Conservation (phyloP, 1,284 basidiomycete species). For the Cryptococcus depauperatus region DNA sequence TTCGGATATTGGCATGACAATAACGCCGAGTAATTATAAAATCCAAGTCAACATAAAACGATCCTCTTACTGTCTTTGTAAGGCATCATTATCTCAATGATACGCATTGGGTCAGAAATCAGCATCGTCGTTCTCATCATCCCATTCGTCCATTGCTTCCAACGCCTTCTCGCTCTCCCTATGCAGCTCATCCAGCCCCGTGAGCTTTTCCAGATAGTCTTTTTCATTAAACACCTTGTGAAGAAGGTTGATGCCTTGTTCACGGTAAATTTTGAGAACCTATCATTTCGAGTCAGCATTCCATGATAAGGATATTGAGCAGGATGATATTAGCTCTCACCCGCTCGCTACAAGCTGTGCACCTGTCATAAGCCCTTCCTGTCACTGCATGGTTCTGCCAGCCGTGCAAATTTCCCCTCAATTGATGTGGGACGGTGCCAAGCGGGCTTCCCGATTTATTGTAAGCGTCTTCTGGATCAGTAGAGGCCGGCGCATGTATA, state of each 20-base stretch:
- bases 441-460: slow-evolving; percentile 48
- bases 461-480: slow-evolving; percentile 52
- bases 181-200: slow-evolving; percentile 76
- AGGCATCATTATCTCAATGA: too few relatives aligned
- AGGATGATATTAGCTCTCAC: slow-evolving; percentile 54
- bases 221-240: slow-evolving; percentile 74
- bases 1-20: too few relatives aligned
- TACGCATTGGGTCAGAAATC: too few relatives aligned
- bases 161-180: slow-evolving; percentile 55
- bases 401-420: slow-evolving; percentile 78
- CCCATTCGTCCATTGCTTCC: background rate
- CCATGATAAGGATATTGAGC: slow-evolving; percentile 1
- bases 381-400: slow-evolving; percentile 77
- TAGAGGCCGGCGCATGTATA: slow-evolving; percentile 50
- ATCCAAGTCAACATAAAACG: too few relatives aligned
- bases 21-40: too few relatives aligned
- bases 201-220: slow-evolving; percentile 70
- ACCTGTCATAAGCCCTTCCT: slow-evolving; percentile 76
- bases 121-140: background rate
- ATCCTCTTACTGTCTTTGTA: too few relatives aligned
- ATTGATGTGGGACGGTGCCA: slow-evolving; percentile 85
- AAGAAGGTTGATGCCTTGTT: slow-evolving; percentile 69
- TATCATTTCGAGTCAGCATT: slow-evolving; percentile 32
- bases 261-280: slow-evolving; percentile 69
- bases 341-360: slow-evolving; percentile 80